Conservation (phyloP, 2,329 filamentous ascomycete genomes). For the Nakataea oryzae region DNA sequence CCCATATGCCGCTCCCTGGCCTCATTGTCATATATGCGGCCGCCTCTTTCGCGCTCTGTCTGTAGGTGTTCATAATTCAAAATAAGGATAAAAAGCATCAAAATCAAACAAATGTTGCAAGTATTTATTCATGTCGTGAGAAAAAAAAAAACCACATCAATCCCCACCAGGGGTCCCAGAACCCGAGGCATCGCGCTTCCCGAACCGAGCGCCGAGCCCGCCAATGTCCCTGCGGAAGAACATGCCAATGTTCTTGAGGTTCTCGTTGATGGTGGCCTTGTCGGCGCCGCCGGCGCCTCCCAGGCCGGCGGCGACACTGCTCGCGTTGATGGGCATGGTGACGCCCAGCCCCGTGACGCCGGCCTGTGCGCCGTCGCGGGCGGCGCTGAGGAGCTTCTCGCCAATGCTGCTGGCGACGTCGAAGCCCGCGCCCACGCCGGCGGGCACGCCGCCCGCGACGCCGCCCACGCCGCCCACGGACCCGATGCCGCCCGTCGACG, state of each 20-base stretch:
- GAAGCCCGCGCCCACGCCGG: background rate
- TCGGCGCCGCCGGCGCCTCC: slow-evolving; percentile 20
- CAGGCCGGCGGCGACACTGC: background rate
- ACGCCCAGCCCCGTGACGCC: slow-evolving; percentile 68
- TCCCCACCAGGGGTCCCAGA: slow-evolving; percentile 17
- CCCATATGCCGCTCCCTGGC: too few species aligned
- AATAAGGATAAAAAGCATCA: too few species aligned
- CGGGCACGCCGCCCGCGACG: background rate
- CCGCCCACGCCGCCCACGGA: slow-evolving; percentile 15
- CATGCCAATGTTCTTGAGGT: slow-evolving; percentile 89
- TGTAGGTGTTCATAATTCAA: too few species aligned
- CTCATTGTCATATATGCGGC: fast-evolving
- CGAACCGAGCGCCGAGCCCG: slow-evolving; percentile 63
- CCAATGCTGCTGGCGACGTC: slow-evolving; percentile 42
- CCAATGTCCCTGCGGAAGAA: slow-evolving; percentile 88
- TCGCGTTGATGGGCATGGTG: slow-evolving; percentile 58
- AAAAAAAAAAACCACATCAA: background rate
- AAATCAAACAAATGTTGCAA: too few species aligned
- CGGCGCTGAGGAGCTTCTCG: slow-evolving; percentile 79
- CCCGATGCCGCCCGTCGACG: slow-evolving; percentile 16
- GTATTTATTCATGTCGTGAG: background rate
- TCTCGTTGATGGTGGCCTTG: slow-evolving; percentile 76
- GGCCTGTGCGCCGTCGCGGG: slow-evolving; percentile 55
- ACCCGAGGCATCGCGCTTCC: slow-evolving; percentile 40
- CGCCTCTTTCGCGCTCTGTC: too few species aligned